Conservation (phyloP, 768 basidiomycete genomes). For the Mycena galericulata region DNA sequence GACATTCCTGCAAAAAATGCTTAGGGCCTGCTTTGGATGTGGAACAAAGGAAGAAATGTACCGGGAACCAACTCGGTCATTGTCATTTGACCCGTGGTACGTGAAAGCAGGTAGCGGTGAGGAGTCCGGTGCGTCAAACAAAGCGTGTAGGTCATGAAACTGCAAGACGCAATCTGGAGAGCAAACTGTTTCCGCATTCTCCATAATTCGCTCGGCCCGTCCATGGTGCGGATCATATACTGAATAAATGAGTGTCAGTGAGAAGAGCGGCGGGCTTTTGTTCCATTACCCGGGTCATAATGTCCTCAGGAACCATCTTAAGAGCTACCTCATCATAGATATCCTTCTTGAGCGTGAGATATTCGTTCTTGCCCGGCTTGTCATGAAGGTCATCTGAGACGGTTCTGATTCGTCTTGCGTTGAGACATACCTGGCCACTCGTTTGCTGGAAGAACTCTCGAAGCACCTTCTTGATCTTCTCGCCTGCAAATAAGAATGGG, state of each 20-base stretch:
- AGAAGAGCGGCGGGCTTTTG: not conserved
- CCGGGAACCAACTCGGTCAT: slow-evolving; percentile 95
- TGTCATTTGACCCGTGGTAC: slow-evolving; percentile 89
- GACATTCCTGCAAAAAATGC: slow-evolving; percentile 51
- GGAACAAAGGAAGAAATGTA: slow-evolving; percentile 43
- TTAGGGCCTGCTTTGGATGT: not conserved
- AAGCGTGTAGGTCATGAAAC: slow-evolving; percentile 93
- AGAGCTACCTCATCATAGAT: slow-evolving; percentile 87
- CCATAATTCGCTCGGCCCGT: slow-evolving; percentile 88
- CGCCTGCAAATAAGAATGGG: slow-evolving; percentile 85
- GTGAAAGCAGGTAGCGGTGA: slow-evolving; percentile 87
- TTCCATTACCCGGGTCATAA: slow-evolving; percentile 87
- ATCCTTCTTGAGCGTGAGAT: slow-evolving; percentile 81
- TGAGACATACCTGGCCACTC: slow-evolving; percentile 55
- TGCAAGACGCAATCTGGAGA: slow-evolving; percentile 85
- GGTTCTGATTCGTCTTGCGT: not conserved
- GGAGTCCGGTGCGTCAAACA: slow-evolving; percentile 88
- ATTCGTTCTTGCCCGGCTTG: slow-evolving; percentile 74
- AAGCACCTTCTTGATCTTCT: slow-evolving; percentile 82
- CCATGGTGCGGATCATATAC: slow-evolving; percentile 94
- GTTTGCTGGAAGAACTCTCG: slow-evolving; percentile 66
- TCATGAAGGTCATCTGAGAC: slow-evolving; percentile 3
- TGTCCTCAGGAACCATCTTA: slow-evolving; percentile 92
- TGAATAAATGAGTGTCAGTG: slow-evolving; percentile 45
- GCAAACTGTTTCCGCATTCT: slow-evolving; percentile 98